Base-by-base conservation (phyloP, 768 basidiomycete species). In the Rhodosporidiobolus odoratus region DNA sequence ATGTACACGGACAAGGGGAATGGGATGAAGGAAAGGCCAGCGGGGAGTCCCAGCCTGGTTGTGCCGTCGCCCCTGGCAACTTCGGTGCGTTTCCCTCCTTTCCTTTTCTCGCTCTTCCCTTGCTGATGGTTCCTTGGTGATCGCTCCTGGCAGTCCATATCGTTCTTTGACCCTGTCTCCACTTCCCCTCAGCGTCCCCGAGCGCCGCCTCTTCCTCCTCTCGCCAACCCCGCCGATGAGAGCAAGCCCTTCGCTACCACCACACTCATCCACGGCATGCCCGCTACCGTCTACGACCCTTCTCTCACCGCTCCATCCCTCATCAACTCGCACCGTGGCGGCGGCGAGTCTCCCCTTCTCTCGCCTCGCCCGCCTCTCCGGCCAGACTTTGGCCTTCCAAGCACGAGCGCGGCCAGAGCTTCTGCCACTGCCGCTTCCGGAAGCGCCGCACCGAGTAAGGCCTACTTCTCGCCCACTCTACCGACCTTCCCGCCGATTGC, bases 121-220 rank as follows among this genome's bases (percentile, higher is more conserved):
- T 12, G 15, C 38, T 48, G 57, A 58, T 40, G 37, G 8, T n/a
- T 5, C 4, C 30, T 25, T 25, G 2, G 3, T 23, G n/a, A 23
- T 1, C 32, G 15, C 43, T 43, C 30, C 3, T 10, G n/a, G 40
- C 62, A 64, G 53, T 32, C 53, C 32, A 38, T 27, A 38, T 60
- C 69, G 13, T 71, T 71, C 69, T 71, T 66, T 57, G 65, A 71
- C 56, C 69, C 69, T 1, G 65, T 71, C 27, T 71, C 69, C 38
- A 66, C 69, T 12, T 71, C 69, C n/a, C 69, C 69, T 13, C 57
- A 65, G 23, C 69, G 69, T 13, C 65, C 69, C 7, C 61, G 65
- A 19, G 54, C 65, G 0, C 56, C 65, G 25, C 65, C 69, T 7
- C 65, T 65, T 3, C 64, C 64, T 25, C 15, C 38, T 30, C 27